Evolutionary conservation across 2,329 filamentous ascomycete genomes (phyloP).

Genomic region (Venturiaceae sp.): DNA sequence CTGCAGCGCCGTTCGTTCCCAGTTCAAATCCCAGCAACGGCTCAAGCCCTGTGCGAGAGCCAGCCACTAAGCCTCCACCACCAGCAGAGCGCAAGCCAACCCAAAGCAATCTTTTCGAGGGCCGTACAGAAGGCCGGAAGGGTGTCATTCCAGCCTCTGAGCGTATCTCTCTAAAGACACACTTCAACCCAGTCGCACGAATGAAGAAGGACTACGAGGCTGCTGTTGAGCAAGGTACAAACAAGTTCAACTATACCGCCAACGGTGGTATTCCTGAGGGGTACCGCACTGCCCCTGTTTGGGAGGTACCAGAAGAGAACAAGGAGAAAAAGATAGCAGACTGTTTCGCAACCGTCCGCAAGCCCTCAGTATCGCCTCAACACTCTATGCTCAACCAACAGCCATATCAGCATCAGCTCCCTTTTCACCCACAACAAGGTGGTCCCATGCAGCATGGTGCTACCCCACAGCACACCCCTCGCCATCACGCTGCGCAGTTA

Average conservation of each 20-base stretch:
- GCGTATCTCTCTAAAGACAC: slow-evolving; percentile 41
- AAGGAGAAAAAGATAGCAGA: slow-evolving; percentile 70
- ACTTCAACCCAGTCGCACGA: slow-evolving; percentile 58
- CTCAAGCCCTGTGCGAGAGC: slow-evolving; percentile 59
- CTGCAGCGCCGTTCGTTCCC: slow-evolving; percentile 34
- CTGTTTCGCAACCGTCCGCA: slow-evolving; percentile 62
- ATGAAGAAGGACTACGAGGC: slow-evolving; percentile 54
- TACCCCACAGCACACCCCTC: slow-evolving; percentile 66
- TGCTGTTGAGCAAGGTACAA: slow-evolving; percentile 39
- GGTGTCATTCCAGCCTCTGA: slow-evolving; percentile 52
- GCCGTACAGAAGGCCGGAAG: slow-evolving; percentile 26
- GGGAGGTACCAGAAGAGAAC: slow-evolving; percentile 63
- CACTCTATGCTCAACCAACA: slow-evolving; percentile 58
- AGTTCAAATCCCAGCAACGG: slow-evolving; percentile 43
- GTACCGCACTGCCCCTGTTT: slow-evolving; percentile 76
- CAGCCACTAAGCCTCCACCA: slow-evolving; percentile 6
- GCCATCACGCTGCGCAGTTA: slow-evolving; percentile 66
- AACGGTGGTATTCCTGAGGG: slow-evolving; percentile 79
- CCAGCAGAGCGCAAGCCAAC: background rate
- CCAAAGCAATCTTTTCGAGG: slow-evolving; percentile 43
- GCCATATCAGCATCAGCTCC: slow-evolving; percentile 75
- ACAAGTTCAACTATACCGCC: slow-evolving; percentile 50
- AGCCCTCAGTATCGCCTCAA: slow-evolving; percentile 50
- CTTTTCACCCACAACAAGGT: slow-evolving; percentile 52
- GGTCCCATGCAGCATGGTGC: slow-evolving; percentile 48